Base-by-base conservation (phyloP, 2,329 filamentous ascomycete genomes). In the Lecanoromycetidae sp. region DNA sequence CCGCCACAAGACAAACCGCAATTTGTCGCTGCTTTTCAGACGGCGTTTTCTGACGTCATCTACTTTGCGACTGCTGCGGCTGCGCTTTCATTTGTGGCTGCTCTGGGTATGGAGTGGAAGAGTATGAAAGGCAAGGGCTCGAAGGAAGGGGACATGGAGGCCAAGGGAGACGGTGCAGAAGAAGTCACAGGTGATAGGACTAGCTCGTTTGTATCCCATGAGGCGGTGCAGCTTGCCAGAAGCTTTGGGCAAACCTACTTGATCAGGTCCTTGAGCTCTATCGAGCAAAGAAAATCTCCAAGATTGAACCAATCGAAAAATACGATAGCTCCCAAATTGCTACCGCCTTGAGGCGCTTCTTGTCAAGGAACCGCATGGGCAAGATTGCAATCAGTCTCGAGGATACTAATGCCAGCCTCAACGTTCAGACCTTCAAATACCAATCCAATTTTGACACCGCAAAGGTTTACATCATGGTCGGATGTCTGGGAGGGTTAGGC, bases 11-110 rank as follows among this genome's bases (percentile, higher is more conserved):
- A 69, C 48, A 59, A 79, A 5, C 57, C 61, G 2, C 63, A 66
- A 1, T 78, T 87, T 7, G 65, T 79, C 1, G 53, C 66, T 0
- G 80, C 79, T 0, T 85, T 86, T 63, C 84, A 84, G 57, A 59
- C 66, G 19, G 68, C 79, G 0, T 61, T 86, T 35, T 70, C 70
- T 2, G 63, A 71, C 48, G 72, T 72, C 1, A 84, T 82, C 57
- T 72, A 76, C 52, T 74, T 84, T 6, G 72, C 69, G 1, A 65
- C 80, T 6, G 71, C 74, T 1, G 64, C 79, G 56, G 68, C 70
- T 0, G 66, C 66, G 7, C 46, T 80, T 8, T 71, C 69, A 3
- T 66, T 81, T 10, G 26, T 80, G 6, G 79, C 76, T 0, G 68
- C 71, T 0, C 55, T 70, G 0, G 63, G 66, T 4, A 71, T 84